Percentiles rank a stretch among this genome's conserved stretches.
phyloP scores from a whole-genome alignment of 2,329 filamentous ascomycete genomes.

The Aspergillus tamarii region DNA sequence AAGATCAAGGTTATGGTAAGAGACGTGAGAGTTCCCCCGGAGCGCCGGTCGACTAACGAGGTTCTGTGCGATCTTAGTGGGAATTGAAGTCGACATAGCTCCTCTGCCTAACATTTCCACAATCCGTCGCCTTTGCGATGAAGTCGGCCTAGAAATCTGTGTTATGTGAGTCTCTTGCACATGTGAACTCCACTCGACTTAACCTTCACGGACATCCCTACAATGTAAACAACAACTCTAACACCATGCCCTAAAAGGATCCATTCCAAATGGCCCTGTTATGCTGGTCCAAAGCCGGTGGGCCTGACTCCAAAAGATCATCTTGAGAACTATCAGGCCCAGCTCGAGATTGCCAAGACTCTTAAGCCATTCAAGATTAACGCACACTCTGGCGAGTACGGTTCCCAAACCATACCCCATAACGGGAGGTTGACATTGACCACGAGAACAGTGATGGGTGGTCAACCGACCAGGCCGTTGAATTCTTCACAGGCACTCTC shows the following conservation, averaged over 20 bases:
- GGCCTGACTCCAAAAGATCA: slow-evolving; percentile 20
- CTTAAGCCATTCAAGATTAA: slow-evolving; percentile 23
- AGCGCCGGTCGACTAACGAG: neutral
- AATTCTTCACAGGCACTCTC: slow-evolving; percentile 37
- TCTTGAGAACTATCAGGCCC: slow-evolving; percentile 20
- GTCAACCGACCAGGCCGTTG: slow-evolving; percentile 35
- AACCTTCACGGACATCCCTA: too few relatives aligned
- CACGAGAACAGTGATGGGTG: slow-evolving; percentile 31
- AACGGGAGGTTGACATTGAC: neutral
- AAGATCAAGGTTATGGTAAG: slow-evolving; percentile 27
- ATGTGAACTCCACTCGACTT: neutral
- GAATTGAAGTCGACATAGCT: slow-evolving; percentile 21
- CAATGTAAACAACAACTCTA: neutral
- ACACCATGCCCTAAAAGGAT: neutral
- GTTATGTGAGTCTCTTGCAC: slow-evolving; percentile 16
- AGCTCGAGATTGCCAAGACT: slow-evolving; percentile 15
- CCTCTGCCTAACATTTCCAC: slow-evolving; percentile 17
- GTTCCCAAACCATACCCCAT: neutral
- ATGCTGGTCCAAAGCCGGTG: slow-evolving; percentile 21
- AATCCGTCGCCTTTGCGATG: slow-evolving; percentile 19
- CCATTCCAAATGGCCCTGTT: slow-evolving; percentile 24
- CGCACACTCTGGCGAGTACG: slow-evolving; percentile 27
- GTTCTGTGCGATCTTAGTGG: slow-evolving; percentile 10
- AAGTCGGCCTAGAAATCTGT: slow-evolving; percentile 23
- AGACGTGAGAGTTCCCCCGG: neutral